phyloP scores from a whole-genome alignment of 768 basidiomycete species.

The Xanthoconium stramineum region DNA sequence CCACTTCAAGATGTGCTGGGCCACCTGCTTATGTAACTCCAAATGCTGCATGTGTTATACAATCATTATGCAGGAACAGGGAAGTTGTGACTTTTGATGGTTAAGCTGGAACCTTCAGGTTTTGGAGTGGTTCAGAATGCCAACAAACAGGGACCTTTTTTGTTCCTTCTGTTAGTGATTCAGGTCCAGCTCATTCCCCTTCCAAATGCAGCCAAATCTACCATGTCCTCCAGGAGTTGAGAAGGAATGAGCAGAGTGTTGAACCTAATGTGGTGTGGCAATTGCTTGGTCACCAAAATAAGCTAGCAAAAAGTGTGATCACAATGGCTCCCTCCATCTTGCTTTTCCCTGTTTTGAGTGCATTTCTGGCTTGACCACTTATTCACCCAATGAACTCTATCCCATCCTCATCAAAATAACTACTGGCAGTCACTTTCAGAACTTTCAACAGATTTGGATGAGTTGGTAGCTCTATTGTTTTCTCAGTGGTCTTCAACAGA shows the following conservation, averaged over 20 bases:
- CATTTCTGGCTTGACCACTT: not conserved
- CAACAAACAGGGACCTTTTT: too few relatives aligned
- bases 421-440: constrained; percentile 38
- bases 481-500: constrained; percentile 37
- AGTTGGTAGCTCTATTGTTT: constrained; percentile 12
- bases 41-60: not conserved
- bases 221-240: not conserved
- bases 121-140: not conserved
- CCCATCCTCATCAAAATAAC: constrained; percentile 34
- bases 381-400: not conserved
- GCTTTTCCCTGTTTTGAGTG: not conserved
- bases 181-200: not conserved
- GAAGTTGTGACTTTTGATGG: not conserved
- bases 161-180: too few relatives aligned
- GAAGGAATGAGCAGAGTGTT: not conserved
- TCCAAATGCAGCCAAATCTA: not conserved
- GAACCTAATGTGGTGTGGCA: constrained; percentile 8
- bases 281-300: constrained; percentile 14
- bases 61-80: too few relatives aligned
- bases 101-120: not conserved
- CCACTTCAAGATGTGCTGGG: not conserved
- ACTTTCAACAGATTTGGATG: constrained; percentile 37
- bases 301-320: constrained; percentile 11
- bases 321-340: constrained; percentile 9
- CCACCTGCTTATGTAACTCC: not conserved